A percentile compares a stretch with the other conserved stretches of the same genome.
These are phyloP conservation scores for Betula pendula DNA, from an alignment of 306 rosid species.

Conservation along the genomic window DNA sequence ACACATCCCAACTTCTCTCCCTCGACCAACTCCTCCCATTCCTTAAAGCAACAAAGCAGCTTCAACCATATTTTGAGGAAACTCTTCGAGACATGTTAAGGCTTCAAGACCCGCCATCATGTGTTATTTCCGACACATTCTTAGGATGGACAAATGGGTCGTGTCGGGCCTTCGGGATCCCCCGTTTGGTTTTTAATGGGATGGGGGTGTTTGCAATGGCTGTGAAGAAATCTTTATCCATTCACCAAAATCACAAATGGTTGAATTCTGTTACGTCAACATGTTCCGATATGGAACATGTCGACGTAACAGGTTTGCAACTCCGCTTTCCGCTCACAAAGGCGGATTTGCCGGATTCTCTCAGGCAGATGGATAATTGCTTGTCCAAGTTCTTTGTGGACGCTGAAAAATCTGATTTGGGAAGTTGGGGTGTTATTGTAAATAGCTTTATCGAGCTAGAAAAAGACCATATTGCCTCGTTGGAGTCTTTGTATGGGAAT, in stretches of 20 bases:
- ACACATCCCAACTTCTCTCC: neutral
- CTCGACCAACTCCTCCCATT: neutral
- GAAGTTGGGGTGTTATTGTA: slow-evolving; percentile 34
- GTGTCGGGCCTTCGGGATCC: slow-evolving; percentile 27
- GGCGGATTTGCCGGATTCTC: slow-evolving; percentile 19
- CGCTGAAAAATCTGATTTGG: slow-evolving; percentile 15
- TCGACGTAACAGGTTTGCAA: slow-evolving; percentile 21
- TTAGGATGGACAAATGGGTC: slow-evolving; percentile 30
- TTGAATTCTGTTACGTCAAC: too few species aligned
- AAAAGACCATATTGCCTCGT: slow-evolving; percentile 4
- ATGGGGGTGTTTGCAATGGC: slow-evolving; percentile 35
- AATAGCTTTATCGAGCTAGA: slow-evolving; percentile 36
- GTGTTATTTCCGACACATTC: slow-evolving; percentile 38
- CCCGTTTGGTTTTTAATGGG: slow-evolving; percentile 34
- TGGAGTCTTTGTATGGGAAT: slow-evolving; percentile 24
- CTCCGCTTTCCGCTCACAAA: slow-evolving; percentile 8
- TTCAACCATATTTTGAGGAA: slow-evolving; percentile 26
- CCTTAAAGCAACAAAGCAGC: neutral
- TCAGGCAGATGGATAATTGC: slow-evolving; percentile 6
- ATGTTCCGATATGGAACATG: neutral
- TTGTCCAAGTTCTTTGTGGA: slow-evolving; percentile 11
- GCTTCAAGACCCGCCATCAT: slow-evolving; percentile 17
- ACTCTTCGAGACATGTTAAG: slow-evolving; percentile 14
- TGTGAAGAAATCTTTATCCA: slow-evolving; percentile 27
- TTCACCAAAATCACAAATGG: slow-evolving; percentile 2